Base-by-base conservation (phyloP, 139 green algal species). In the Micractinium conductrix region DNA sequence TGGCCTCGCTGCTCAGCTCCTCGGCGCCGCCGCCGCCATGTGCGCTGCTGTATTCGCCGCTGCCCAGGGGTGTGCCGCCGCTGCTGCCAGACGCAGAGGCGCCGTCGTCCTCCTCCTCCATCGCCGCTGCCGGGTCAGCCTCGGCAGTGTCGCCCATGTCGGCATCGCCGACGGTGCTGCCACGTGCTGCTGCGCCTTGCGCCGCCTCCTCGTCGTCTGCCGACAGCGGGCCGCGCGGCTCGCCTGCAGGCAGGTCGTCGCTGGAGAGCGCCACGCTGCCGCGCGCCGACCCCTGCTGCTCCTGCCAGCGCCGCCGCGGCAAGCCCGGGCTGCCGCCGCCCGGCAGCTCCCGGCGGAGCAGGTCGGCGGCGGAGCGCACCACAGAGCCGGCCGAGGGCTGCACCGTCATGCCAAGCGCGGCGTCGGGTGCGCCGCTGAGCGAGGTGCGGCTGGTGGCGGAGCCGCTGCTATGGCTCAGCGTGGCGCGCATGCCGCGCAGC, bases 81-180 rank as follows among this genome's bases (percentile, higher is more conserved):
- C 84, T 71, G 79, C 85, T 75, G 53, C 79, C 75, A 9, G 75
- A 81, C 53, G 55, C 53, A 5, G 75, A 81, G 75, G 37, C 53
- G 2, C 50, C 42, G 37, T 81, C 71, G 30, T 60, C 74, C 9
- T 35, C 60, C 33, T 53, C 69, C 10, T 76, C 69, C 21, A 37
- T 55, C 40, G 19, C 42, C 7, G 40, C 37, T 48, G 40, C n/a
- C n/a, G 9, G 40, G 40, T n/a, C 69, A 24, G 40, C 69, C 26
- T 8, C 38, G 19, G 4, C 22, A 70, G n/a, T n/a, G 40, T 42
- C 63, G 2, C 26, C 26, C 63, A 42, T 16, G 4, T 12, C 63
- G 16, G 14, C 55, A 65, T 4, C 55, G 19, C 19, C 55, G 5
- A 22, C 28, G 69, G 40, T 38, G 68, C 37, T 33, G 22, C 17